Base-by-base conservation (phyloP, 23 red algal species). In the Gracilariopsis chorda region DNA sequence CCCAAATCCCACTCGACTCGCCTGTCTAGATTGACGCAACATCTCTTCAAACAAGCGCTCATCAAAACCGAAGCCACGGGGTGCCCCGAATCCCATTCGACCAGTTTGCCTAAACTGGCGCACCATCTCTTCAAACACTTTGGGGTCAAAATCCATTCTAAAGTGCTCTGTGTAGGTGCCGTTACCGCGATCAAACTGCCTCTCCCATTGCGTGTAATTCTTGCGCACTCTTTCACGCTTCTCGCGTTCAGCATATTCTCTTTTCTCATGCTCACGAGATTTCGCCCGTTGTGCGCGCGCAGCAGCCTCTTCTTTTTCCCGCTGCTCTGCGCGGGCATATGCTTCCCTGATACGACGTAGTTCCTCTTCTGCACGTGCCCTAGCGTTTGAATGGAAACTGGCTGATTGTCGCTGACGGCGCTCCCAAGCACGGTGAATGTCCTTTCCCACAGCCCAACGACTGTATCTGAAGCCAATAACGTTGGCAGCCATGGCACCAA, bases 351-450 rank as follows among this genome's bases (percentile, higher is more conserved):
- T 73, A 21, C 67, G 67, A 4, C 67, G 39, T 21, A 80, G 5
- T 12, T 55, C 43, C 27, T 78, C 4, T 12, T 57, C 73, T 11
- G 73, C 73, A 19, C 45, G 73, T 36, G 25, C 36, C 1, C 17
- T 36, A 19, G 24, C 20, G 19, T 5, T 9, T 30, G 51, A 43
- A 11, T 10, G 32, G 27, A 19, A 3, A 9, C 30, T n/a, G 1
- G 46, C 46, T 37, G 68, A 19, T 11, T 37, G 77, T 39, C 92
- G 64, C 67, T 82, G 80, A 42, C 62, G 77, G 48, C 81, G 81
- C 64, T 87, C 83, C 92, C 92, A 94, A 19, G 82, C 92, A 25
- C 92, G 82, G 48, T 94, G 92, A 5, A 94, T 69, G 44, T 94
- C 92, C 58, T 94, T 94, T 3, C 92, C 92, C 4, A 94, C 92